Evolutionary conservation across 331 rosid species (phyloP), one percentile per base, ranked within the genome.

Genomic region (Cydonia oblonga): DNA sequence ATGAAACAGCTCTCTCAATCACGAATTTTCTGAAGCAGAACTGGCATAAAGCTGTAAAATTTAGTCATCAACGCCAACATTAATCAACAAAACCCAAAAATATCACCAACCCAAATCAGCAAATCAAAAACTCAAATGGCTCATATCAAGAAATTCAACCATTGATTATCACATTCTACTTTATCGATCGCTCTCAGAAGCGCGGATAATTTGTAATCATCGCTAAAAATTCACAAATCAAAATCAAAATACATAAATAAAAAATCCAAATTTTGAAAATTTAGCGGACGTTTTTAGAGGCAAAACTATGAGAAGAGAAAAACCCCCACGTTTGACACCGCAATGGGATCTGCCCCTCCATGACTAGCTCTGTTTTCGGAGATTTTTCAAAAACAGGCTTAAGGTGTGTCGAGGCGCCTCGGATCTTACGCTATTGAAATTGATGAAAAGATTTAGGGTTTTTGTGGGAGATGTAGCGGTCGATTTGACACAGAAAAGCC

Each of bases 361-460:
- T 69, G 83, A 80, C 83, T 80, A 80, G 73, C 83, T 59, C 25
- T 64, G 76, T 42, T 64, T 64, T 32, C 69, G 66, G 28, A 14
- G 38, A 54, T 22, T 13, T 9, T 51, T 25, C 3, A n/a, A 71
- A 81, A 81, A 40, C 84, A 76, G 57, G 84, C 93, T 89, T 87
- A 92, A 86, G 96, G 96, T 90, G 96, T 84, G 91, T 96, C 79
- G 91, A 93, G 98, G 97, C 96, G n/a, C 26, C 10, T 28, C 18
- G 53, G 53, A 51, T n/a, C 7, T 1, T 2, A 18, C 4, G 8
- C 57, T 13, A 58, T 0, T 22, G 8, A 14, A 18, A 40, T 6
- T 56, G 62, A 26, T 16, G 11, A 10, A 38, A 18, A 6, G 12
- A 46, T 46, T 46, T 16, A 46, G 53, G n/a, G 53, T 16, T 46